A percentile compares a stretch with the other conserved stretches of the same genome.
These are phyloP conservation scores for Diplosphaera chodatii DNA, from an alignment of 139 green algal species.

Conservation along the genomic window DNA sequence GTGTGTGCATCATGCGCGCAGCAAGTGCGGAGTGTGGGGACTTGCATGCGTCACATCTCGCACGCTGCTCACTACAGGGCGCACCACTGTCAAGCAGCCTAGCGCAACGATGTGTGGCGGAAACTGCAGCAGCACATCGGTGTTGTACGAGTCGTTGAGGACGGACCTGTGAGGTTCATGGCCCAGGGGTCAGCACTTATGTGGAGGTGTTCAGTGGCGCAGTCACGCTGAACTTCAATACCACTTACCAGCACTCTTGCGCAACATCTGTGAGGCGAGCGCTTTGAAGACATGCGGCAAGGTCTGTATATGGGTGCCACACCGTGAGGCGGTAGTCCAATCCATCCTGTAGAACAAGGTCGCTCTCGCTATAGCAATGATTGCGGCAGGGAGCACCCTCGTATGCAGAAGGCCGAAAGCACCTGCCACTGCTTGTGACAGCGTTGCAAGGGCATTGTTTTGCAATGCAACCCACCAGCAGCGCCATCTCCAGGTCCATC, in stretches of 20 bases:
- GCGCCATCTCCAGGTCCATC: constrained; percentile 54
- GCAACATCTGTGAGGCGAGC: constrained; percentile 23
- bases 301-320: constrained; percentile 54
- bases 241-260: constrained; percentile 29
- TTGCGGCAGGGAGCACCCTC: too few relatives aligned
- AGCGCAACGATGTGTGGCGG: constrained; percentile 64
- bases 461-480: neutral
- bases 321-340: constrained; percentile 66
- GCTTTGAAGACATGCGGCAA: constrained; percentile 24
- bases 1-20: neutral
- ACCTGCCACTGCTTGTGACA: too few relatives aligned
- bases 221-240: too few relatives aligned
- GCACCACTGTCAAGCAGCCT: constrained; percentile 41
- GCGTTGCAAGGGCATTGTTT: too few relatives aligned
- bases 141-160: constrained; percentile 60
- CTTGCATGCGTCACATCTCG: too few relatives aligned
- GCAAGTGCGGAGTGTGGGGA: neutral
- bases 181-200: too few relatives aligned
- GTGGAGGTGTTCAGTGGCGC: too few relatives aligned
- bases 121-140: constrained; percentile 46
- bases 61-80: too few relatives aligned
- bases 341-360: constrained; percentile 38
- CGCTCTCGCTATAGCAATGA: too few relatives aligned
- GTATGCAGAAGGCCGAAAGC: too few relatives aligned
- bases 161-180: constrained; percentile 47